Evolutionary conservation across 1,284 basidiomycete species (phyloP).

Genomic region (Marasmius oreades): DNA sequence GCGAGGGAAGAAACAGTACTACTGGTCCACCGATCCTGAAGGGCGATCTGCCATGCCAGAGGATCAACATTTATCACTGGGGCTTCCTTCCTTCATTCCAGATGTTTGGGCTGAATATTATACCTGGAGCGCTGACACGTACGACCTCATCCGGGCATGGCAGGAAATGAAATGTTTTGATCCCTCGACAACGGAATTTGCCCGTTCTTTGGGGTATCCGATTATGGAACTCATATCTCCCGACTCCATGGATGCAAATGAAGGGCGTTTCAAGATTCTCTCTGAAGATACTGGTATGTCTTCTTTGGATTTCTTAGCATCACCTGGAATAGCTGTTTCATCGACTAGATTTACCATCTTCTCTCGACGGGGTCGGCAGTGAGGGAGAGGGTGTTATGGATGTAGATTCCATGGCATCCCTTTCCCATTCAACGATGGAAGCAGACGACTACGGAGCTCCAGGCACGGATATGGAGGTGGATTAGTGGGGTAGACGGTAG

Average conservation of each 20-base stretch:
- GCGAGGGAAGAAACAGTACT: neutral
- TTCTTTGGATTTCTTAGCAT: no score
- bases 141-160: neutral
- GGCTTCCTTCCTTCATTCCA: neutral
- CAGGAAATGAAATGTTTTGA: neutral
- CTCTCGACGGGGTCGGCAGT: no score
- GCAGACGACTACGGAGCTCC: no score
- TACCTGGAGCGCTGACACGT: neutral
- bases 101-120: no score
- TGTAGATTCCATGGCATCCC: no score
- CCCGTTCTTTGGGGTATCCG: neutral
- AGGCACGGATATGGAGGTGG: no score
- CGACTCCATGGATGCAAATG: neutral
- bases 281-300: no score
- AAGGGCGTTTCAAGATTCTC: neutral
- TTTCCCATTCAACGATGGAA: no score
- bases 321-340: no score
- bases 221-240: neutral
- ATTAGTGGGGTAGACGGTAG: no score
- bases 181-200: neutral
- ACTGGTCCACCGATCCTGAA: conserved; percentile 1
- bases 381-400: no score
- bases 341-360: no score
- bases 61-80: neutral
- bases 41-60: neutral